These are phyloP conservation scores for Coccinonectria pachysandricola DNA, from an alignment of 2,329 filamentous ascomycete species.

Conservation along the genomic window DNA sequence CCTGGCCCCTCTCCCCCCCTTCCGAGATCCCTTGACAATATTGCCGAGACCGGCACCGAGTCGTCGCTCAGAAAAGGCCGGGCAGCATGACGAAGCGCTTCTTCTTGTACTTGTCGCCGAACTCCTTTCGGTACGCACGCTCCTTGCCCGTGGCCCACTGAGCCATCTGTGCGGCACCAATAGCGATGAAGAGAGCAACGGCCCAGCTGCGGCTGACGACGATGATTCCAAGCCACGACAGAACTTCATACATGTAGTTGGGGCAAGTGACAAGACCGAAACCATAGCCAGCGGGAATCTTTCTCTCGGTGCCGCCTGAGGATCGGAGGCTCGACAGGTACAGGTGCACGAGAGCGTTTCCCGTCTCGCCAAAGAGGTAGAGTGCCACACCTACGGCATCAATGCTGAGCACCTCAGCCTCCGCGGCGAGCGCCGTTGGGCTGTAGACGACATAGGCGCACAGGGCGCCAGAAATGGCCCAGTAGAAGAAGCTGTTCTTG, in stretches of 20 bases:
- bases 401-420: constrained; percentile 35
- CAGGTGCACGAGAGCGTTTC: constrained; percentile 71
- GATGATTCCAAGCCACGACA: constrained; percentile 78
- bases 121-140: constrained; percentile 77
- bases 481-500: constrained; percentile 95
- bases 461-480: constrained; percentile 69
- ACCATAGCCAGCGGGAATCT: constrained; percentile 77
- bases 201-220: constrained; percentile 70
- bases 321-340: constrained; percentile 69
- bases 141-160: constrained; percentile 90
- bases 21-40: too few relatives aligned
- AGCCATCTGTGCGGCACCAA: constrained; percentile 72
- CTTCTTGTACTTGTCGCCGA: constrained; percentile 88
- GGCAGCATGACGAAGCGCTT: constrained; percentile 81
- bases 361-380: constrained; percentile 67
- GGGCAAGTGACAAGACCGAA: constrained; percentile 87
- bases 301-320: constrained; percentile 71
- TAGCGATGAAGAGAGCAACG: constrained; percentile 63
- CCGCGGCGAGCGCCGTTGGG: constrained; percentile 59
- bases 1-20: too few relatives aligned
- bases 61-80: constrained; percentile 60
- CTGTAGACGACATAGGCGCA: constrained; percentile 79
- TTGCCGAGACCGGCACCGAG: too few relatives aligned
- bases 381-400: constrained; percentile 60
- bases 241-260: constrained; percentile 90